Evolutionary conservation across 108 stramenopile species (phyloP), one percentile per base, ranked within the genome.

Genomic region (Seminavis robusta): DNA sequence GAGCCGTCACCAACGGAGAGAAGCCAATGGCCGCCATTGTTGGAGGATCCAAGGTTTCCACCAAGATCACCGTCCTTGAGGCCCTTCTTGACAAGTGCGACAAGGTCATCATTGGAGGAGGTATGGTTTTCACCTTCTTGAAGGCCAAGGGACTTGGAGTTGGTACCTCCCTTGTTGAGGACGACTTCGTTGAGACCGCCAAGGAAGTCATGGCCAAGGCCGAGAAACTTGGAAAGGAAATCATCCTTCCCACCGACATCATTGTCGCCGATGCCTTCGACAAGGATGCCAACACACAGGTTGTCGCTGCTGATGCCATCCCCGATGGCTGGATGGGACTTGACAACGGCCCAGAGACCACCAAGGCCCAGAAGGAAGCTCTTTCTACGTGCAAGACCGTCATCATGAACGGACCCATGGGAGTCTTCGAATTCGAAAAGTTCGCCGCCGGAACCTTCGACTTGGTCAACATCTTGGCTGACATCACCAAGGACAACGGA

Each of bases 271-370:
- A 96, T 70, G 69, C 77, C 47, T 98, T 98, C 79, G 73, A 65
- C 60, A 61, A 72, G 49, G 95, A 95, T 46, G 95, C 96, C 73
- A 69, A 95, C 40, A 76, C 79, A 72, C 74, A 97, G 74, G 63
- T 79, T 59, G 95, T 96, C 46, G 11, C 71, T 30, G 57, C 74
- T 43, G 85, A 92, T 50, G 89, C 61, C 56, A 98, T 99, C 74
- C 97, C 97, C 44, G 98, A 95, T 34, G 98, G 96, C 29, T 99
- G 99, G 99, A 97, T 98, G 98, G 99, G 99, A 57, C 90, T 99
- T 52, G 99, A 99, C 78, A 94, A 95, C 67, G 99, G 99, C 26
- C 95, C 96, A 26, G 72, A 83, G 30, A 80, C 96, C 52, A 88
- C 84, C 59, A 67, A 71, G 46, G 73, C 71, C 50, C 94, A 96